Base-by-base conservation (phyloP, 345 rosid genomes). In the Hibiscus mutabilis region DNA sequence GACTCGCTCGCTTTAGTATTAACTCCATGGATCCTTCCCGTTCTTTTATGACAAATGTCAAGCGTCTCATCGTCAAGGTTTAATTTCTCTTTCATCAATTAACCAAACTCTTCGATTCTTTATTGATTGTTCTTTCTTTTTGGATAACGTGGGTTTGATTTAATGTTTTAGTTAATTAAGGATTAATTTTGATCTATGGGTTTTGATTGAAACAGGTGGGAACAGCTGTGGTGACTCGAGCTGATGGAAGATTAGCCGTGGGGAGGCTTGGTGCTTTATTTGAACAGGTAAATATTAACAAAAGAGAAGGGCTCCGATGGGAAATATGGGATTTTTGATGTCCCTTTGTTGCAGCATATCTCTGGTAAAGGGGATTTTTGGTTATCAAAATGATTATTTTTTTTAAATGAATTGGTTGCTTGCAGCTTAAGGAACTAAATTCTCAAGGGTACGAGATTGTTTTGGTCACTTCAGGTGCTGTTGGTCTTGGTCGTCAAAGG, bases 171-270 rank as follows among this genome's bases (percentile, higher is more conserved):
- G 25, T 37, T 22, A 18, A 27, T 42, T 0, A 46, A 3, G 40
- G 66, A 22, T 2, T 73, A 2, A 16, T 49, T 58, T 22, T 53
- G 13, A 11, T 35, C 18, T 2, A 27, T 49, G 42, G 58, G 58
- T 42, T 35, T 63, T 33, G 19, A 24, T 60, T 6, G 10, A 67
- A 47, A 13, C 35, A 86, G 90, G 88, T 86, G 62, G 90, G 90
- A 71, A 86, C 88, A n/a, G 90, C 90, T 58, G 88, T 86, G 70
- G 90, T 84, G 49, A 86, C 90, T 49, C 79, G 90, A 64, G 29
- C 42, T 57, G 88, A 86, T 66, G 87, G 87, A 13, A 82, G 90
- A 76, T 76, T 86, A 68, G 90, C 88, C 2, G 77, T 84, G 73
- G 90, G 90, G 4, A 86, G 85, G 67, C 65, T 86, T 27, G 90